Conservation (phyloP, 2,329 filamentous ascomycete genomes). For the Daldinia sp. region DNA sequence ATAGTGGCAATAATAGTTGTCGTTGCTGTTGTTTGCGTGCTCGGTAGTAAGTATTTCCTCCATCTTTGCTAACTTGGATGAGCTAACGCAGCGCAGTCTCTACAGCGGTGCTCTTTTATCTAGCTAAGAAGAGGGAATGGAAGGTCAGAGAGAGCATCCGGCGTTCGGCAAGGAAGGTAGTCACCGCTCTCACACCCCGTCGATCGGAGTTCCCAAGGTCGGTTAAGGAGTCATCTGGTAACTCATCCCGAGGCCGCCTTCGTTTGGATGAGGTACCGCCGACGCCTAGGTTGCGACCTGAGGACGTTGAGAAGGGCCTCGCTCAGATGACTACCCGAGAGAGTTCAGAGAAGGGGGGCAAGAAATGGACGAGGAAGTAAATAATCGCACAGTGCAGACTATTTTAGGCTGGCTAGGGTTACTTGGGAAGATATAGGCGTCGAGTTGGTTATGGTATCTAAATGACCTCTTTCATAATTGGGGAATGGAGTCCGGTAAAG, state of each 20-base stretch:
- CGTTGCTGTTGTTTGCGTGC: conserved; percentile 70
- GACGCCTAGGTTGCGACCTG: conserved; percentile 62
- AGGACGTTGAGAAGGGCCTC: conserved; percentile 68
- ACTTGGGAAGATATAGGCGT: conserved; percentile 14
- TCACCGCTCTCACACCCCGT: conserved; percentile 68
- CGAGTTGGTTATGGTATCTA: conserved; percentile 5
- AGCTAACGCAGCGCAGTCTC: conserved; percentile 57
- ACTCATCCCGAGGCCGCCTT: conserved; percentile 51
- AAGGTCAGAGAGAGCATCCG: conserved; percentile 76
- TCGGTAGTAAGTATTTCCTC: conserved; percentile 68
- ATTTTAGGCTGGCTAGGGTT: conserved; percentile 7
- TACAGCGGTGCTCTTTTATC: conserved; percentile 74
- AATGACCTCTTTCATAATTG: conserved; percentile 15
- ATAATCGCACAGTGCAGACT: neutral
- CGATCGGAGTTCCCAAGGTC: conserved; percentile 67
- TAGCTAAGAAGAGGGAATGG: conserved; percentile 88
- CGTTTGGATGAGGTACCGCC: conserved; percentile 66
- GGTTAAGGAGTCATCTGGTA: conserved; percentile 55
- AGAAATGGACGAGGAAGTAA: conserved; percentile 45
- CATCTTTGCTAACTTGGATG: neutral
- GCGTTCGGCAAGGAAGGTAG: conserved; percentile 70
- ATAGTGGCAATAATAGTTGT: conserved; percentile 79
- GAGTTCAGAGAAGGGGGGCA: conserved; percentile 40
- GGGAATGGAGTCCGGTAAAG: conserved; percentile 29
- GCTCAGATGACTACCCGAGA: conserved; percentile 45